Evolutionary conservation across 2,329 filamentous ascomycete species (phyloP).

Genomic region (Aspergillus quadrilineatus): DNA sequence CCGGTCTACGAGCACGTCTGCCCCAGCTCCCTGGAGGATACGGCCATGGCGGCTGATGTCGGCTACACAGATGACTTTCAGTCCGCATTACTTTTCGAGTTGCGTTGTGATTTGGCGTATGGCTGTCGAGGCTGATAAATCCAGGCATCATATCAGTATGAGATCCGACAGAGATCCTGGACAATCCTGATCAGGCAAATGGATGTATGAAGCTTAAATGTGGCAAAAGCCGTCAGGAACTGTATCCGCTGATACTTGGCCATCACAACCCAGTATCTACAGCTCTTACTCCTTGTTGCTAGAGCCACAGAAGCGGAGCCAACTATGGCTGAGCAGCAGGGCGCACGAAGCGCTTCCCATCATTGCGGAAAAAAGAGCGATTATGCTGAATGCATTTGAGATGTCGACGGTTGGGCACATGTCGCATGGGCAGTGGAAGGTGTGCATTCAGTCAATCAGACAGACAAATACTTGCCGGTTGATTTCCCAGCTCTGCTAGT

Average conservation of each 20-base stretch:
- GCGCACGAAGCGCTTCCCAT: neutral
- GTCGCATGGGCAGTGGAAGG: slow-evolving; percentile 67
- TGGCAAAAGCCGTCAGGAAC: no score
- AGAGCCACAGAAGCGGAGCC: neutral
- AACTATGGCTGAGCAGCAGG: neutral
- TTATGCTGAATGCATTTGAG: slow-evolving; percentile 64
- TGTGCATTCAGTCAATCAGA: slow-evolving; percentile 19
- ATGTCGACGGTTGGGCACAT: slow-evolving; percentile 66
- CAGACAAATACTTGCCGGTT: neutral
- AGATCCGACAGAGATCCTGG: neutral
- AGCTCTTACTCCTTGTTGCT: neutral
- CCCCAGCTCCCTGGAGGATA: neutral
- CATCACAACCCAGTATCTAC: neutral
- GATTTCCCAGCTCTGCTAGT: neutral
- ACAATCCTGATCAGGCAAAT: neutral
- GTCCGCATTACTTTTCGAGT: neutral
- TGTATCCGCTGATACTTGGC: neutral
- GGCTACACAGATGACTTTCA: neutral
- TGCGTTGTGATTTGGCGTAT: neutral
- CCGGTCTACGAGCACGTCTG: neutral
- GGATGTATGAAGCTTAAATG: neutral
- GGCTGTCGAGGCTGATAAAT: neutral
- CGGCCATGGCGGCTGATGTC: neutral
- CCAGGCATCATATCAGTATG: neutral
- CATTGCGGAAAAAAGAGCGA: slow-evolving; percentile 46